Evolutionary conservation across 805 yeast species (phyloP).

Genomic region (Peterozyma toletana): DNA sequence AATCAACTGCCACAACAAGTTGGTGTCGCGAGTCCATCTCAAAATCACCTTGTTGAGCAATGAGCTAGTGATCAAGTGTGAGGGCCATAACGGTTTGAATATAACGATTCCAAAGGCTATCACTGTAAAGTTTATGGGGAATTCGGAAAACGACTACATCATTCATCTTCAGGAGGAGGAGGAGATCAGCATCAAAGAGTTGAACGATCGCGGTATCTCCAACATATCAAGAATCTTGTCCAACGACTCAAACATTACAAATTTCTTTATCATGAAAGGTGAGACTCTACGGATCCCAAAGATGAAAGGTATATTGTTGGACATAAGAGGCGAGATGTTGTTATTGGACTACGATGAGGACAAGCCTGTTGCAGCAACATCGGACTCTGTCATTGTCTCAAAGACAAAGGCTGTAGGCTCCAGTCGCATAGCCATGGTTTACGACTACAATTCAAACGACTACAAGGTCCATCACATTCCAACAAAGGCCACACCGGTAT

Average conservation of each 20-base stretch:
- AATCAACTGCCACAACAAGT: conserved; percentile 40
- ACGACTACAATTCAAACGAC: too few relatives aligned
- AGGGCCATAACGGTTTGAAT: conserved; percentile 77
- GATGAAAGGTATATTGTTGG: conserved; percentile 53
- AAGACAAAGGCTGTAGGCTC: background rate
- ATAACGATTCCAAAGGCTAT: conserved; percentile 51
- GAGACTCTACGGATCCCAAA: conserved; percentile 64
- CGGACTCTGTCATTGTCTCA: conserved; percentile 8
- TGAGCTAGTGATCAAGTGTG: conserved; percentile 51
- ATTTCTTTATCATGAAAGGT: conserved; percentile 48
- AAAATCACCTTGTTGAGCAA: conserved; percentile 35
- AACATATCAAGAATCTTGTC: conserved; percentile 28
- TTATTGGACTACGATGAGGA: conserved; percentile 40
- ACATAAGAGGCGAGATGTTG: conserved; percentile 60
- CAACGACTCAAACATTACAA: conserved; percentile 35
- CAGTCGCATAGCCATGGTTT: background rate
- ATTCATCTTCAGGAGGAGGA: conserved; percentile 10
- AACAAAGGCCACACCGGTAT: too few relatives aligned
- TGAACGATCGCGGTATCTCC: conserved; percentile 5
- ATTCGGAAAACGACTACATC: conserved; percentile 12
- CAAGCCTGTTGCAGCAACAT: conserved; percentile 22
- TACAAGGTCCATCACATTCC: too few relatives aligned
- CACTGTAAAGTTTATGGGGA: conserved; percentile 22
- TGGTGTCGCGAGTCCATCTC: conserved; percentile 64
- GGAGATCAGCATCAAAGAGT: background rate